These are phyloP conservation scores for Picea sitchensis DNA, from an alignment of 75 land plant species.

Conservation along the genomic window DNA sequence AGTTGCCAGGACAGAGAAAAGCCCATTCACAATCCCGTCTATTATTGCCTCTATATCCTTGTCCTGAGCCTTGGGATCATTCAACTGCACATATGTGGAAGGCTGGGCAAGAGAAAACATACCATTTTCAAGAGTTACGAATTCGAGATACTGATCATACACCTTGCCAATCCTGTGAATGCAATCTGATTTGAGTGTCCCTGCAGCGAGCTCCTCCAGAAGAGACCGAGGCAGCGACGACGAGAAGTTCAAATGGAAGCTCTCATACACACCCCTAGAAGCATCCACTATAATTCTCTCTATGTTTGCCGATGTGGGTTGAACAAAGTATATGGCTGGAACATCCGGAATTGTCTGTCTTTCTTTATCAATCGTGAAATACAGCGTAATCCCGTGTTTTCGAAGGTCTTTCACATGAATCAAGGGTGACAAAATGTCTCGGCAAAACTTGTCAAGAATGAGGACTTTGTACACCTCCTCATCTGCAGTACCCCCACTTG, in stretches of 20 bases:
- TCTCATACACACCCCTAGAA: constrained; percentile 58
- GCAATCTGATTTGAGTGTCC: constrained; percentile 54
- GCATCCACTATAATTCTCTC: constrained; percentile 67
- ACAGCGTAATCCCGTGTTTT: constrained; percentile 91
- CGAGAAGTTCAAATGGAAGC: constrained; percentile 83
- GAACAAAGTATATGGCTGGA: constrained; percentile 94
- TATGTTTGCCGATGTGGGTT: constrained; percentile 54
- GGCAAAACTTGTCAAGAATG: constrained; percentile 78
- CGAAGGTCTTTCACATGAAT: constrained; percentile 90
- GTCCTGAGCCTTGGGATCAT: constrained; percentile 86
- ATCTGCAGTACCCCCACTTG: constrained; percentile 32
- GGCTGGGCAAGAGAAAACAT: constrained; percentile 88
- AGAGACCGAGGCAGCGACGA: constrained; percentile 85
- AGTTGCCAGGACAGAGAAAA: constrained; percentile 88
- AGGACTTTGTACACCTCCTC: constrained; percentile 94
- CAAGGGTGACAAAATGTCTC: constrained; percentile 78
- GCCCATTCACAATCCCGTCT: constrained; percentile 69
- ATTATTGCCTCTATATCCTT: constrained; percentile 75
- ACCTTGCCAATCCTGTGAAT: constrained; percentile 68
- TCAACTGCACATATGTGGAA: constrained; percentile 67
- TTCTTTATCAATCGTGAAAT: constrained; percentile 76
- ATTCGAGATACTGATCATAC: constrained; percentile 93
- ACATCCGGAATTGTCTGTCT: constrained; percentile 85
- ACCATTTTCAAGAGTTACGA: constrained; percentile 76
- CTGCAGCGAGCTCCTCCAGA: constrained; percentile 82